phyloP scores from a whole-genome alignment of 805 yeast species.

The Jamesozyma rosinii region DNA sequence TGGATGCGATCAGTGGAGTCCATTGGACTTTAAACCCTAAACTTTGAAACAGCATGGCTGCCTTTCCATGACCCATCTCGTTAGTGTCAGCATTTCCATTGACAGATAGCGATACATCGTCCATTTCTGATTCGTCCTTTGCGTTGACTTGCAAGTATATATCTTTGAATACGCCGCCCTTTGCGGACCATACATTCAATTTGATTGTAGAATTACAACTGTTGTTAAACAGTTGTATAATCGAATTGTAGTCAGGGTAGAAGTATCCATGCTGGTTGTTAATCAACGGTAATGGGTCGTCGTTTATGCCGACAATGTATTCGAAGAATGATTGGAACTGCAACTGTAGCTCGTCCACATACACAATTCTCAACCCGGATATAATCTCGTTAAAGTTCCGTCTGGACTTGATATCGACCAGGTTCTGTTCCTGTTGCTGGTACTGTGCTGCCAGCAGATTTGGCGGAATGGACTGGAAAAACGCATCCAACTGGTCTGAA shows the following conservation, averaged over 20 bases:
- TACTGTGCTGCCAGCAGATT: constrained; percentile 21
- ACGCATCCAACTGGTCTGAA: constrained; percentile 26
- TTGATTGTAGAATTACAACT: constrained; percentile 22
- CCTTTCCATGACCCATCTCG: constrained; percentile 12
- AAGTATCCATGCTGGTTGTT: constrained; percentile 29
- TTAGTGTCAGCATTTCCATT: constrained; percentile 11
- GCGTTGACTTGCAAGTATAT: constrained; percentile 29
- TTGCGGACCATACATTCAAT: constrained; percentile 75
- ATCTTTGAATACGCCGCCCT: constrained; percentile 58
- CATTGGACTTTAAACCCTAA: constrained; percentile 68
- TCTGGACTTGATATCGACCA: neutral
- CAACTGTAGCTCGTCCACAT: constrained; percentile 39
- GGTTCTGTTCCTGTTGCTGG: neutral
- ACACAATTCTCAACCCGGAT: constrained; percentile 51
- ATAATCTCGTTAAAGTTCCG: constrained; percentile 20
- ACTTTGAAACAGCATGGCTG: constrained; percentile 32
- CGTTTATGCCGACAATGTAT: constrained; percentile 71
- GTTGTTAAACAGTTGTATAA: constrained; percentile 19
- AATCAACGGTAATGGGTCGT: constrained; percentile 44
- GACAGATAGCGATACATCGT: constrained; percentile 22
- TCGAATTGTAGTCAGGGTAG: constrained; percentile 37
- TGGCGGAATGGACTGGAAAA: constrained; percentile 32
- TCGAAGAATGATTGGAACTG: constrained; percentile 84
- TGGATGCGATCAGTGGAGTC: constrained; percentile 64
- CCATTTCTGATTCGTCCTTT: constrained; percentile 20